Percentiles rank a stretch among this genome's conserved stretches.
Conservation (phyloP, 805 yeast species). For the Ogataea nonfermentans region DNA sequence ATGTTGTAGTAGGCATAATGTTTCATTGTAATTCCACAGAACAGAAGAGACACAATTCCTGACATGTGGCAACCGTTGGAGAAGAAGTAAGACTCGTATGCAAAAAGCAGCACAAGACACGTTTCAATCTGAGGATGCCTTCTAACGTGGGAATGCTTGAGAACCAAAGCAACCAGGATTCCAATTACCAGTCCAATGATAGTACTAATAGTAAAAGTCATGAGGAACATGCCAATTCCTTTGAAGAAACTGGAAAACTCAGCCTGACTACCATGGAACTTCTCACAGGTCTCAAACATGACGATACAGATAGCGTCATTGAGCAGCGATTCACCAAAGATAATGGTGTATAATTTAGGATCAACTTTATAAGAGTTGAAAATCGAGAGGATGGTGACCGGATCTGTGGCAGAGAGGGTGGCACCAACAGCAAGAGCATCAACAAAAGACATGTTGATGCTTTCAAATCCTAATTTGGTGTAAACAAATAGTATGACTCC, state of each 20-base stretch:
- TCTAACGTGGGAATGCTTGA: conserved; percentile 90
- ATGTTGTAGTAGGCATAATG: conserved; percentile 97
- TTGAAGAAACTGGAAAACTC: conserved; percentile 77
- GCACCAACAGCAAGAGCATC: conserved; percentile 98
- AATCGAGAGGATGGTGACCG: conserved; percentile 93
- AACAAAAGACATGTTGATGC: conserved; percentile 85
- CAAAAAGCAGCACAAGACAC: conserved; percentile 83
- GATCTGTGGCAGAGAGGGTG: conserved; percentile 96
- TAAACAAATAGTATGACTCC: conserved; percentile 87
- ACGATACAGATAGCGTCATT: conserved; percentile 98
- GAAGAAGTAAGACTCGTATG: conserved; percentile 94
- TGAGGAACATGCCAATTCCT: conserved; percentile 89
- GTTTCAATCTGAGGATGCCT: conserved; percentile 97
- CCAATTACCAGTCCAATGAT: conserved; percentile 89
- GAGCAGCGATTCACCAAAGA: conserved; percentile 91
- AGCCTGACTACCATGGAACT: conserved; percentile 84
- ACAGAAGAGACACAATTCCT: conserved; percentile 90
- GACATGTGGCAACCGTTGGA: conserved; percentile 99
- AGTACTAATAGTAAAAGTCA: conserved; percentile 90
- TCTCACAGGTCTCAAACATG: conserved; percentile 98
- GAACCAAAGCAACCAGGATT: conserved; percentile 78
- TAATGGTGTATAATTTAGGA: conserved; percentile 94
- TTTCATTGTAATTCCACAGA: conserved; percentile 94
- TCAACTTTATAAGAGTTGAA: conserved; percentile 98
- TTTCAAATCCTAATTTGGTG: conserved; percentile 90